Evolutionary conservation across 2,329 filamentous ascomycete species (phyloP).

Genomic region (Xylaria sp.): DNA sequence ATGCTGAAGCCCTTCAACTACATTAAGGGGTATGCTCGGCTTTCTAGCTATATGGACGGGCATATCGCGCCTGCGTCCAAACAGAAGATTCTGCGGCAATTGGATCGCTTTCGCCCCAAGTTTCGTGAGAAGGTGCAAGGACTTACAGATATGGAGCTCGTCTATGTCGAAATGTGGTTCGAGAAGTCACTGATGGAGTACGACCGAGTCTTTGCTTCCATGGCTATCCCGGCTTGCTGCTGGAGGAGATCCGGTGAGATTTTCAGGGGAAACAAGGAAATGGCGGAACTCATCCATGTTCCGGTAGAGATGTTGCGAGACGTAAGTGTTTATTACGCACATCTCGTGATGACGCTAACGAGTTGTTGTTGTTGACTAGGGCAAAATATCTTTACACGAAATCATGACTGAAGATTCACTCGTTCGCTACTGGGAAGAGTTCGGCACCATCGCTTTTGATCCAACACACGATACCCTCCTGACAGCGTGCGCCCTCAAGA

Average conservation of each 20-base stretch:
- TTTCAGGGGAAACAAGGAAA: conserved; percentile 95
- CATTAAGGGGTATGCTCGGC: conserved; percentile 85
- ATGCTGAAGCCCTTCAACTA: conserved; percentile 97
- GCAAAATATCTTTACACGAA: conserved; percentile 90
- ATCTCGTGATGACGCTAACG: conserved; percentile 5
- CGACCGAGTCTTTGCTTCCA: conserved; percentile 95
- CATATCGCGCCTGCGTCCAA: conserved; percentile 78
- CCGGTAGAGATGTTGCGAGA: conserved; percentile 87
- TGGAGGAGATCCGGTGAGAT: conserved; percentile 97
- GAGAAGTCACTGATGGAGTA: conserved; percentile 96
- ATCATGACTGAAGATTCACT: conserved; percentile 92
- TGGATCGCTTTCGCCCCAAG: conserved; percentile 90
- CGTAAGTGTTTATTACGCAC: conserved; percentile 49
- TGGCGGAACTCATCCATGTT: conserved; percentile 93
- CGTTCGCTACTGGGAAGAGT: conserved; percentile 98
- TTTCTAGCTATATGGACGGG: conserved; percentile 87
- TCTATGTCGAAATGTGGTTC: conserved; percentile 99
- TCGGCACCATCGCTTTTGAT: conserved; percentile 96
- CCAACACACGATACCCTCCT: conserved; percentile 88
- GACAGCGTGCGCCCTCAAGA: conserved; percentile 88
- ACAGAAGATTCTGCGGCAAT: conserved; percentile 83
- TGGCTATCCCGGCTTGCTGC: conserved; percentile 96
- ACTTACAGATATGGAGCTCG: conserved; percentile 87
- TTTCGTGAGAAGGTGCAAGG: conserved; percentile 92
- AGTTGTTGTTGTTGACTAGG: conserved; percentile 46